Base-by-base conservation (phyloP, 768 basidiomycete genomes). In the Chiua virens region DNA sequence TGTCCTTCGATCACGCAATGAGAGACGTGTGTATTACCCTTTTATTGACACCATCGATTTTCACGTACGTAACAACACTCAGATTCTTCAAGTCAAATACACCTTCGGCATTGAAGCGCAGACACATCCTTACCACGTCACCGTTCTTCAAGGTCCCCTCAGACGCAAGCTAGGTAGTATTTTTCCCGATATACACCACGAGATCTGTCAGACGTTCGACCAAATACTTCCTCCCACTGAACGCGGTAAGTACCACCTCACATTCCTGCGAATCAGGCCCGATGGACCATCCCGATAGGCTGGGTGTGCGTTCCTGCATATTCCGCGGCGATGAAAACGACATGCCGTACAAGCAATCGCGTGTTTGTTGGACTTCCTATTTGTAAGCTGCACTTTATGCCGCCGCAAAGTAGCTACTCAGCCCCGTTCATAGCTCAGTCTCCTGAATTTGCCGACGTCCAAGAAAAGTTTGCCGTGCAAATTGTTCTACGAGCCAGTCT, bases 1-100 rank as follows among this genome's bases (percentile, higher is more conserved):
- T 80, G 5, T 79, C 78, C 25, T 69, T 75, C 45, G 53, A 59
- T 50, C 70, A 73, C 18, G 73, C 73, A 5, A 67, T 73, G 36
- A 55, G 64, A 42, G 74, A 75, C 25, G 81, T 79, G 45, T 10
- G 67, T 59, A 25, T 22, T 23, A 23, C 39, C 38, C 48, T 40
- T 53, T 38, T 9, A n/a, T 42, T 28, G 13, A 58, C 32, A 2
- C 50, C 38, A 40, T 42, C 40, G 27, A 34, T 37, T 37, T 49
- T 61, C 41, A 50, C 32, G 32, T 61, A 59, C 57, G 54, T 57
- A 58, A 66, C 42, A 34, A 36, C 32, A 8, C 43, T 4, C 42
- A 74, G 71, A 64, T 72, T 47, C 61, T 74, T 50, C 71, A 71
- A 53, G 65, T 71, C 47, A 66, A 69, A 47, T 70, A 74, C 52